Base-by-base conservation (phyloP, 2,329 filamentous ascomycete species). In the Aspergillus sp. region DNA sequence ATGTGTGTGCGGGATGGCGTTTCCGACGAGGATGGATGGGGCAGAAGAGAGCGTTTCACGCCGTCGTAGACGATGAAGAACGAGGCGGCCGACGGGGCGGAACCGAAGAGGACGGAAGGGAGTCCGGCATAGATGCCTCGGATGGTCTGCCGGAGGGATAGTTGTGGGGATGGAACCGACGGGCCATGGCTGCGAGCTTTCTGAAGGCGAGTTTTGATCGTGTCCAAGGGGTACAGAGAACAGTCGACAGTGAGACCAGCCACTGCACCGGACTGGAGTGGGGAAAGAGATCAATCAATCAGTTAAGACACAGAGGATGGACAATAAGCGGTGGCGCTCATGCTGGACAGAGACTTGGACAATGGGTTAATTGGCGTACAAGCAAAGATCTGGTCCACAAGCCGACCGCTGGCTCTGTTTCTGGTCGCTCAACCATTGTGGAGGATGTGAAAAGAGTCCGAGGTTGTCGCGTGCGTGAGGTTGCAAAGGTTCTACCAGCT, bases 41-140 rank as follows among this genome's bases (percentile, higher is more conserved):
- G 63, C 39, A 83, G 68, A 30, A 76, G 58, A 19, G 66, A 60
- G 47, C 69, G 63, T 66, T 90, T 95, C 40, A 85, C 74, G 41
- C 78, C 75, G 70, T 96, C 90, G 74, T 95, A 95, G 41, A 89
- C 93, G 64, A 88, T 86, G 79, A 98, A 98, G 81, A 98, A 98
- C 62, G 95, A 87, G 35, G 93, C 91, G 1, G 94, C 93, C 44
- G 90, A 89, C 0, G 93, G 93, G 0, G 93, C 91, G 37, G 88
- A 95, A 28, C 94, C 93, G 45, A 96, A 84, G 40, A 97, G 75
- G 1, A 90, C 90, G 45, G 83, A 88, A 39, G 91, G 93, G 11
- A 98, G 82, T 63, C 93, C 93, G 37, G 88, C 85, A 74, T 98
- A 98, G 58, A 97, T 88, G 49, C 91, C 90, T 39, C 78, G 79